These are phyloP conservation scores for Leptomonas seymouri DNA, from an alignment of 208 protist genomes.

Conservation along the genomic window DNA sequence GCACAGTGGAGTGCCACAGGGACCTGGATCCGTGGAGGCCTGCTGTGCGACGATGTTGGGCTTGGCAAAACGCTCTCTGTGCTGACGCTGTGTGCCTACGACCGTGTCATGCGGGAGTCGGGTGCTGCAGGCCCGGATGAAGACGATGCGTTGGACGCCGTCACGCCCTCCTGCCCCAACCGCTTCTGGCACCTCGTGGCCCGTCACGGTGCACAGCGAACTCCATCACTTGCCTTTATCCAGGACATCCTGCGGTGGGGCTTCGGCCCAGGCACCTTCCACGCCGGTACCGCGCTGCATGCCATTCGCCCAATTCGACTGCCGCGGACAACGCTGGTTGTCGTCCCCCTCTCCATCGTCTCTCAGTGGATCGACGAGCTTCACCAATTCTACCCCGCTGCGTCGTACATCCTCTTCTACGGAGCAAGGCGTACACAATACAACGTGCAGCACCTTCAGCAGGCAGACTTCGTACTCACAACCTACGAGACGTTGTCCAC, in stretches of 20 bases:
- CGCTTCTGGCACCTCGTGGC: constrained; percentile 12
- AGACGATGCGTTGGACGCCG: not conserved
- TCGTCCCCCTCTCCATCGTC: constrained; percentile 59
- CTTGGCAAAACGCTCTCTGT: constrained; percentile 74
- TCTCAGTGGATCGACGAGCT: constrained; percentile 63
- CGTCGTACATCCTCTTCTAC: constrained; percentile 60
- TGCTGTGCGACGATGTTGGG: constrained; percentile 71
- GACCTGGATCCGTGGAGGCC: constrained; percentile 32
- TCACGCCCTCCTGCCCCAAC: not conserved
- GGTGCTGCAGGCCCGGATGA: not conserved
- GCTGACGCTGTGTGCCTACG: constrained; percentile 48
- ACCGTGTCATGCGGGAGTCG: constrained; percentile 16
- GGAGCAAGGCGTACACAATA: constrained; percentile 41
- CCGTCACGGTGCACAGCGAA: not conserved
- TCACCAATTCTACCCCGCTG: constrained; percentile 44
- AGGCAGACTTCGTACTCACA: constrained; percentile 64
- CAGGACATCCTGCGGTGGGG: constrained; percentile 26
- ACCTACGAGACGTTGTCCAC: constrained; percentile 68
- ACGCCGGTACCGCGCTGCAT: constrained; percentile 7
- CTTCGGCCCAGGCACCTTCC: constrained; percentile 4
- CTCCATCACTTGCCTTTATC: not conserved
- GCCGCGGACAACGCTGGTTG: constrained; percentile 51
- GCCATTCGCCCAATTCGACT: constrained; percentile 14
- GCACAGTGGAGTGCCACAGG: not conserved
- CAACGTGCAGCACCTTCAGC: constrained; percentile 38